These are phyloP conservation scores for Fraxinus quadrangulata DNA, from an alignment of 257 asterid species.

Conservation along the genomic window DNA sequence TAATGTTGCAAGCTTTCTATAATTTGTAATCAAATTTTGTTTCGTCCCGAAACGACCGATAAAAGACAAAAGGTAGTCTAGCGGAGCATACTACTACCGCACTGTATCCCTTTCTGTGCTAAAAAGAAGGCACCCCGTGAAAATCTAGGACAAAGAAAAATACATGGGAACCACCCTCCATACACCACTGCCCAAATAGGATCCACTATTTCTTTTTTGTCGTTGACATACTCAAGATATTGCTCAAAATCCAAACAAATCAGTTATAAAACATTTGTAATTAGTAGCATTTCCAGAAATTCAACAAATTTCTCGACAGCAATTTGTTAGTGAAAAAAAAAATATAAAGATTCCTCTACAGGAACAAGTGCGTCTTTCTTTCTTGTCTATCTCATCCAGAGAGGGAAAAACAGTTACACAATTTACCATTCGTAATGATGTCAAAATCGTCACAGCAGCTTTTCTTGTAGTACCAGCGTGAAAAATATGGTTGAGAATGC, in stretches of 20 bases:
- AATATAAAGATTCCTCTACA: background rate
- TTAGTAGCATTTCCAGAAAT: constrained; percentile 1
- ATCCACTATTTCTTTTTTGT: background rate
- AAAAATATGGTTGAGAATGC: background rate
- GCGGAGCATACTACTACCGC: too few species aligned
- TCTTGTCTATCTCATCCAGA: background rate
- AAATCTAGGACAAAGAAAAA: background rate
- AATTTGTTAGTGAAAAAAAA: background rate
- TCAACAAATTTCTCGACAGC: background rate
- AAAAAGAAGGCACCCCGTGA: too few species aligned
- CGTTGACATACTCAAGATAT: too few species aligned
- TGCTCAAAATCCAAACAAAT: too few species aligned
- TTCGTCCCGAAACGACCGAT: too few species aligned
- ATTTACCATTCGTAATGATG: background rate
- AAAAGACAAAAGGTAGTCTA: too few species aligned
- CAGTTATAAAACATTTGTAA: too few species aligned
- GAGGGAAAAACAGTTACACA: background rate
- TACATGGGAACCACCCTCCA: too few species aligned
- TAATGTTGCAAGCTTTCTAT: too few species aligned
- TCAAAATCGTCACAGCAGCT: background rate
- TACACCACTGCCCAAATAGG: background rate
- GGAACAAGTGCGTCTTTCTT: background rate
- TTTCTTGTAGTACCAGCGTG: background rate
- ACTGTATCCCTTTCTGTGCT: too few species aligned
- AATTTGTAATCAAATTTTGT: too few species aligned